Evolutionary conservation across 306 rosid genomes (phyloP).

Genomic region (Coriaria nepalensis): DNA sequence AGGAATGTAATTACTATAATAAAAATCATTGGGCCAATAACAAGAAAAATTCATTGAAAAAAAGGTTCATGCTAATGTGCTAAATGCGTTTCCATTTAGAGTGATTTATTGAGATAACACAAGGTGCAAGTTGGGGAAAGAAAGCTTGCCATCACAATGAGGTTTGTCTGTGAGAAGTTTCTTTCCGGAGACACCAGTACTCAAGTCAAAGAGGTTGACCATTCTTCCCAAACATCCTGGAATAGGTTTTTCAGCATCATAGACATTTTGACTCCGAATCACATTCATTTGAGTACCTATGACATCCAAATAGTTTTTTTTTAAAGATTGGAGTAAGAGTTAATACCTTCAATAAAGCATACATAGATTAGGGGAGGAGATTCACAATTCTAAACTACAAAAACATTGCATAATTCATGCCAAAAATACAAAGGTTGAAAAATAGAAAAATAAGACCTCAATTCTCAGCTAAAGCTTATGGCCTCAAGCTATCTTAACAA

Average conservation of each 20-base stretch:
- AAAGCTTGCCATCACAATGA: conserved; percentile 52
- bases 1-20: background rate
- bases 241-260: conserved; percentile 48
- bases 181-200: conserved; percentile 52
- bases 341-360: background rate
- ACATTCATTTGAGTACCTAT: conserved; percentile 54
- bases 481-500: no score
- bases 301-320: background rate
- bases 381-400: no score
- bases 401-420: no score
- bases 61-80: no score
- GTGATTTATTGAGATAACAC: no score
- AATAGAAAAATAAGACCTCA: no score
- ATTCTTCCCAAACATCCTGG: conserved; percentile 95
- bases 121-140: background rate
- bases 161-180: conserved; percentile 71
- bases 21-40: background rate
- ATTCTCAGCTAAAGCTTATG: no score
- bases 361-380: no score
- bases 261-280: conserved; percentile 35
- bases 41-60: no score
- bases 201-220: conserved; percentile 83
- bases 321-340: no score
- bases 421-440: no score
- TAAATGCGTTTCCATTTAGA: no score